phyloP scores from a whole-genome alignment of 805 yeast species.

The Kodamaea lidongshanica region DNA sequence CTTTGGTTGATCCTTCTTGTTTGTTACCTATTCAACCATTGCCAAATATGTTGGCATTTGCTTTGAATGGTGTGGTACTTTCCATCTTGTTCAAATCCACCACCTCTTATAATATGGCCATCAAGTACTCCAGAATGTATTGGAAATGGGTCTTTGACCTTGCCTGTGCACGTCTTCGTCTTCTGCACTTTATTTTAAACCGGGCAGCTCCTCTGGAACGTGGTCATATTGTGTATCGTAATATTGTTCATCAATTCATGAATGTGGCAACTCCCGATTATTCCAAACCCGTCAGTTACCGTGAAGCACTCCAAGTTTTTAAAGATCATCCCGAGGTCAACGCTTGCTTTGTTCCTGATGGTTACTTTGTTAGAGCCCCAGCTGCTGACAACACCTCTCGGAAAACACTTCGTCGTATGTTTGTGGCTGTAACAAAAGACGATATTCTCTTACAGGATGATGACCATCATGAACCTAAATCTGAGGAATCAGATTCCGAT shows the following conservation, averaged over 20 bases:
- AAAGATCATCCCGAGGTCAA: constrained; percentile 32
- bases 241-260: constrained; percentile 38
- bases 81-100: background rate
- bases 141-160: constrained; percentile 60
- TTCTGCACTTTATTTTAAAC: constrained; percentile 77
- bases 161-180: constrained; percentile 52
- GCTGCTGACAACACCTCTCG: constrained; percentile 70
- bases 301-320: constrained; percentile 42
- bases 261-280: constrained; percentile 46
- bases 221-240: constrained; percentile 59
- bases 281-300: constrained; percentile 46
- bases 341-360: constrained; percentile 73
- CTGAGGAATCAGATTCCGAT: constrained; percentile 40
- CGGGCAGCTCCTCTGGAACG: constrained; percentile 59
- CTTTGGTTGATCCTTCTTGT: constrained; percentile 16
- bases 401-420: constrained; percentile 55
- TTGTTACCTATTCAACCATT: constrained; percentile 24
- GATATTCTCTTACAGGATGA: constrained; percentile 44
- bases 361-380: constrained; percentile 81
- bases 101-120: constrained; percentile 5
- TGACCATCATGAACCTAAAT: constrained; percentile 22
- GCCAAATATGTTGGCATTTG: constrained; percentile 2
- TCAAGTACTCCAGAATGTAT: constrained; percentile 38
- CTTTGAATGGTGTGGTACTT: constrained; percentile 5
- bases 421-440: constrained; percentile 76